phyloP scores from a whole-genome alignment of 1,139 yeast species.

The Kazachstania sp. region DNA sequence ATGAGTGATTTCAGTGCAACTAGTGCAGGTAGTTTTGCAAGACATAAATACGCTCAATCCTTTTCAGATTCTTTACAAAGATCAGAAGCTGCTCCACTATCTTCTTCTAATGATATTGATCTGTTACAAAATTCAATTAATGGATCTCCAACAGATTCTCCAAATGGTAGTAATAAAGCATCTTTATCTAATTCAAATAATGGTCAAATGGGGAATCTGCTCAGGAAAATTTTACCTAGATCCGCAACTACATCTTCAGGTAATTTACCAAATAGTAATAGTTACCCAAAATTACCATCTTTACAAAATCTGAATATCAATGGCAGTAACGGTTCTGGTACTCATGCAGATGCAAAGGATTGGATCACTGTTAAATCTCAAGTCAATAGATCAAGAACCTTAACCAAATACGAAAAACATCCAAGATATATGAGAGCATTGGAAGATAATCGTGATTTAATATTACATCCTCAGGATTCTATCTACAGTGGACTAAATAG shows the following conservation, averaged over 20 bases:
- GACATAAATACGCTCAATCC: conserved; percentile 53
- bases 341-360: conserved; percentile 29
- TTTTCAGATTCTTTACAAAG: conserved; percentile 28
- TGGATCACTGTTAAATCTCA: conserved; percentile 52
- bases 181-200: conserved; percentile 8
- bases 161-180: neutral
- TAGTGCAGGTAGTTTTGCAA: conserved; percentile 75
- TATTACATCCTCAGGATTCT: conserved; percentile 62
- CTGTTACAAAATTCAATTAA: conserved; percentile 1
- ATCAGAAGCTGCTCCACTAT: conserved; percentile 13
- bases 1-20: conserved; percentile 73
- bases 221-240: conserved; percentile 19
- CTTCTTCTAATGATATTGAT: conserved; percentile 2
- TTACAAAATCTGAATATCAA: conserved; percentile 19
- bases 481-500: conserved; percentile 45
- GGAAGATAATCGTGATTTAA: conserved; percentile 55
- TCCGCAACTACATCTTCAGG: conserved; percentile 6
- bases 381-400: conserved; percentile 66
- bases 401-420: conserved; percentile 62
- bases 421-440: conserved; percentile 59
- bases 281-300: conserved; percentile 26
- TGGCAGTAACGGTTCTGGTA: conserved; percentile 4
- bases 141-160: conserved; percentile 1
- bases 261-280: conserved; percentile 1
- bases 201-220: conserved; percentile 22